Base-by-base conservation (phyloP, 306 rosid species). In the Cicer judaicum region DNA sequence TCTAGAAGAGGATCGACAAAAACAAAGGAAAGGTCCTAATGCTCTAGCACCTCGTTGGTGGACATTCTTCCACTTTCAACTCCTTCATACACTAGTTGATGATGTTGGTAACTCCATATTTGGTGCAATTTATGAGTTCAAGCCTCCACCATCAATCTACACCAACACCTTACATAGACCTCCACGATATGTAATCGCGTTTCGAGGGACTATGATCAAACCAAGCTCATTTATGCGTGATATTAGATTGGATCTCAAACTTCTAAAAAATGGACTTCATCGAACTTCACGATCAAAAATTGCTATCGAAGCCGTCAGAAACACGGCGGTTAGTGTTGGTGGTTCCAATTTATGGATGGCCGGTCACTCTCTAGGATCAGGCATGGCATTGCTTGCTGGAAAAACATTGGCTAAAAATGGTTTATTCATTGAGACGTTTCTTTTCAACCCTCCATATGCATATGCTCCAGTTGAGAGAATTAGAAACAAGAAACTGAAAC, bases 321-420 rank as follows among this genome's bases (percentile, higher is more conserved):
- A 89, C 73, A 86, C 83, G 89, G 95, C 83, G 74, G 93, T 93
- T 38, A 21, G 89, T 13, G 85, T 48, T 6, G 96, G 93, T 34
- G 89, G 71, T 81, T 89, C 97, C 36, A 79, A 82, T 64, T 73
- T 92, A 73, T 94, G 99, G 99, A 78, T 94, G 73, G 88, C 96
- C 0, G 99, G 99, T 10, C 99, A 94, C 72, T 94, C 99, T 11
- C 75, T 94, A 4, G 99, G 99, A 73, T 92, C 99, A 43, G 93
- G 88, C 74, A 81, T 94, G 86, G 95, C 93, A 74, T 73, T 94
- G 97, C 97, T 92, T 55, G 62, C 85, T 16, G 99, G 98, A 41
- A 94, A 89, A 88, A 85, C 88, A 48, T 81, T 94, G 99, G 99
- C 91, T 41, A 86, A 80, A 80, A 66, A 21, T 40, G 93, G 93